Conservation (phyloP, 176 grass and related monocot genomes). For the Avena insularis region DNA sequence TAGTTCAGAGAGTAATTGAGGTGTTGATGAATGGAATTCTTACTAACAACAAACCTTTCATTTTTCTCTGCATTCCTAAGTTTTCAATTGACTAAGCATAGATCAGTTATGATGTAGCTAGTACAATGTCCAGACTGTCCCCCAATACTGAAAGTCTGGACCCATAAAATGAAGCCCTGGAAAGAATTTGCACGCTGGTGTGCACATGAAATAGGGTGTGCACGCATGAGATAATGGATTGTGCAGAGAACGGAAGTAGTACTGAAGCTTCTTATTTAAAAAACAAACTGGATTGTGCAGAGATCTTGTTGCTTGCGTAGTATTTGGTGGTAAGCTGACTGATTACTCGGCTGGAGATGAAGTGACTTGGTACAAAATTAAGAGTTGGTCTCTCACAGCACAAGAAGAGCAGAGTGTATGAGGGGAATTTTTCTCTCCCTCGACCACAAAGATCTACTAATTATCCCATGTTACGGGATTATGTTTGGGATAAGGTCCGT, state of each 20-base stretch:
- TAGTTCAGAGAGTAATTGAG: not conserved
- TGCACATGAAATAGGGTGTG: not conserved
- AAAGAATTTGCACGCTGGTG: not conserved
- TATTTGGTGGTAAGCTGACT: not conserved
- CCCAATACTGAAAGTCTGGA: not conserved
- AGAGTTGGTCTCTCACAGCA: not conserved
- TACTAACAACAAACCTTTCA: not conserved
- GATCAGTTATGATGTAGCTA: not conserved
- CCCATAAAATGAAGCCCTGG: not conserved
- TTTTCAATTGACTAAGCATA: not conserved
- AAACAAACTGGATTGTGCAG: not conserved
- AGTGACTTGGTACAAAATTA: not conserved
- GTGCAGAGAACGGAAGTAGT: not conserved
- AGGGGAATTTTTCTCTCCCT: not conserved
- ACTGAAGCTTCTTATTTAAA: not conserved
- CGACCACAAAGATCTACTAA: not conserved
- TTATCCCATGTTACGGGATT: not conserved
- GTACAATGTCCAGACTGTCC: not conserved
- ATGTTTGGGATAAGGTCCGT: not conserved
- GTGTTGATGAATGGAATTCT: not conserved
- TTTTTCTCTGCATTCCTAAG: not conserved
- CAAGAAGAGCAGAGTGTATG: not conserved
- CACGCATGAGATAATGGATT: constrained; percentile 12
- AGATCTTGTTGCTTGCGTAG: not conserved
- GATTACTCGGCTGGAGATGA: not conserved